These are phyloP conservation scores for Fraxinus sp. DNA, from an alignment of 305 asterid species.

Conservation along the genomic window DNA sequence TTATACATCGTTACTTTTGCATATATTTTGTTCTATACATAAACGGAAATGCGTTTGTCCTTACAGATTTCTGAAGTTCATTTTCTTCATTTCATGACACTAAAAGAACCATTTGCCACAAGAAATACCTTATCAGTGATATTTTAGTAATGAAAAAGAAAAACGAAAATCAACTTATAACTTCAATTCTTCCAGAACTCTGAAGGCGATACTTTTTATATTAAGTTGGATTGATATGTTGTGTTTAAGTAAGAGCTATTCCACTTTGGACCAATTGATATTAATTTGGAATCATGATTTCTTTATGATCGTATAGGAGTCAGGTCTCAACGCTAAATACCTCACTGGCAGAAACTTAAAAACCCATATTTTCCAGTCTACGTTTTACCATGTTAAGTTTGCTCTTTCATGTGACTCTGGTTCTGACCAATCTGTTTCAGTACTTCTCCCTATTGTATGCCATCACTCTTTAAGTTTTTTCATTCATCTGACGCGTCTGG, in stretches of 20 bases:
- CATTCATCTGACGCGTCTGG: neutral
- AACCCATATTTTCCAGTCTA: neutral
- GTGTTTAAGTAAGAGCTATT: neutral
- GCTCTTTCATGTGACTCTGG: neutral
- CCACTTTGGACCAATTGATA: neutral
- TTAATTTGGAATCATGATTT: neutral
- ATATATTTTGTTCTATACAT: neutral
- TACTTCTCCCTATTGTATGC: neutral
- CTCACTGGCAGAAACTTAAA: neutral
- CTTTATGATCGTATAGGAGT: neutral
- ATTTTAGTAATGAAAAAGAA: neutral
- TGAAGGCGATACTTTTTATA: neutral
- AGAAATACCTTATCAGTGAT: neutral
- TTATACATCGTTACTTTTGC: neutral
- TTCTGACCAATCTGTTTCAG: neutral
- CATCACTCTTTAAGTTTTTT: neutral
- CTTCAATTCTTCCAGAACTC: neutral
- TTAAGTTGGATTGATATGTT: neutral
- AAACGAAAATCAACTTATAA: neutral
- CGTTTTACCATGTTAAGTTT: neutral
- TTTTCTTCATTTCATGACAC: neutral
- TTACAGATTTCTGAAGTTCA: neutral
- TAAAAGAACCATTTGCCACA: neutral
- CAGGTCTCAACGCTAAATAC: neutral
- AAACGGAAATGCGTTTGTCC: neutral